Percentiles rank a stretch among this genome's conserved stretches.
phyloP scores from a whole-genome alignment of 257 asterid species.

The Handroanthus guayacan region DNA sequence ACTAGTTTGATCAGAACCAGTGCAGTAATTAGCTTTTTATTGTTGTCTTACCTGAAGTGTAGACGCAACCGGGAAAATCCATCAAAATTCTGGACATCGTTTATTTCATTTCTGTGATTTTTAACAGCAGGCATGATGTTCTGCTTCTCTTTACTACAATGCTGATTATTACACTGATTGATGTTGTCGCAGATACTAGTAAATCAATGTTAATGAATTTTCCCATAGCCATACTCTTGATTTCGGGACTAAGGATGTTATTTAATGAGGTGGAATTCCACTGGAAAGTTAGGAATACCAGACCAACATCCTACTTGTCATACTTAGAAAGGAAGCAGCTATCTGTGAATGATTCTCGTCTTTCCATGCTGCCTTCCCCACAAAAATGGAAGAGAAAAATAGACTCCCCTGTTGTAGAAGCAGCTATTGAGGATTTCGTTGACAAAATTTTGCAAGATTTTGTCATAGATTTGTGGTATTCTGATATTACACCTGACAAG shows the following conservation, averaged over 20 bases:
- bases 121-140: slow-evolving; percentile 4
- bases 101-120: slow-evolving; percentile 10
- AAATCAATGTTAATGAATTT: slow-evolving; percentile 88
- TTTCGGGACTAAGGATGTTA: slow-evolving; percentile 72
- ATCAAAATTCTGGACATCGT: neutral
- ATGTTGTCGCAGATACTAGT: slow-evolving; percentile 74
- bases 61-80: neutral
- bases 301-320: slow-evolving; percentile 61
- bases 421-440: slow-evolving; percentile 78
- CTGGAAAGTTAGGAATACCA: slow-evolving; percentile 61
- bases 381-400: slow-evolving; percentile 86
- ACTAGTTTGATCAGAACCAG: neutral
- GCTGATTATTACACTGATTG: slow-evolving; percentile 15
- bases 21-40: neutral
- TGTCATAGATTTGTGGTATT: slow-evolving; percentile 88
- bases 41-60: neutral
- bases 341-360: slow-evolving; percentile 66
- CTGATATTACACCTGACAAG: slow-evolving; percentile 79
- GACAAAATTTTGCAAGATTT: slow-evolving; percentile 79
- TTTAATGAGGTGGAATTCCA: slow-evolving; percentile 81
- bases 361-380: slow-evolving; percentile 53
- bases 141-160: slow-evolving; percentile 1
- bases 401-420: slow-evolving; percentile 81
- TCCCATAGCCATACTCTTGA: slow-evolving; percentile 79
- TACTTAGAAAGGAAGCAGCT: slow-evolving; percentile 84